Percentiles rank a stretch among this genome's conserved stretches.
phyloP scores from a whole-genome alignment of 441 rosid species.

The Geranium incanum region DNA sequence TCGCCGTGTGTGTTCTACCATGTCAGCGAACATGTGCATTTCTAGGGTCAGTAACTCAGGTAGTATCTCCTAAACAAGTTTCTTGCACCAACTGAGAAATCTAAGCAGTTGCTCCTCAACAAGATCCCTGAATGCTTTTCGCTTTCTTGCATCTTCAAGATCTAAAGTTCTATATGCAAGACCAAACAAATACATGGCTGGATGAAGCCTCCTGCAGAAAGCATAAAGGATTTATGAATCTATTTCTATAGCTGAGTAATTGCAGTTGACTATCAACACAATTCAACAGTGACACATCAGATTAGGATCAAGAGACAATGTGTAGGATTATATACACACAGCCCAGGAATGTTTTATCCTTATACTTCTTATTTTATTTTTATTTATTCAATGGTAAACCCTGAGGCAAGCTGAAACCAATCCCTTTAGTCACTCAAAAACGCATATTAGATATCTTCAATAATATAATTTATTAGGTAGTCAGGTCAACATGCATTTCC shows the following conservation, averaged over 20 bases:
- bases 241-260: constrained; percentile 12
- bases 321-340: background rate
- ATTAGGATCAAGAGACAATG: background rate
- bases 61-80: constrained; percentile 33
- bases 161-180: constrained; percentile 92
- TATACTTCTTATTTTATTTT: no score
- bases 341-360: background rate
- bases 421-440: background rate
- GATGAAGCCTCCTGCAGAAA: constrained; percentile 82
- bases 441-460: background rate
- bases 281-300: background rate
- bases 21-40: constrained; percentile 17
- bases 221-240: constrained; percentile 18
- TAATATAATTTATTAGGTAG: no score
- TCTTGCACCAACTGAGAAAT: constrained; percentile 65
- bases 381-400: background rate
- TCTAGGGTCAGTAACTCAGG: background rate
- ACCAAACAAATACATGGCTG: constrained; percentile 75
- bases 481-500: background rate
- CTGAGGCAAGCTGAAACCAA: background rate
- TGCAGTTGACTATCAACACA: background rate
- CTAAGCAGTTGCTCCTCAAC: constrained; percentile 36
- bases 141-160: constrained; percentile 74
- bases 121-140: constrained; percentile 43
- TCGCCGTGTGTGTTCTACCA: constrained; percentile 7